Base-by-base conservation (phyloP, 345 rosid species). In the Brassica rapa region DNA sequence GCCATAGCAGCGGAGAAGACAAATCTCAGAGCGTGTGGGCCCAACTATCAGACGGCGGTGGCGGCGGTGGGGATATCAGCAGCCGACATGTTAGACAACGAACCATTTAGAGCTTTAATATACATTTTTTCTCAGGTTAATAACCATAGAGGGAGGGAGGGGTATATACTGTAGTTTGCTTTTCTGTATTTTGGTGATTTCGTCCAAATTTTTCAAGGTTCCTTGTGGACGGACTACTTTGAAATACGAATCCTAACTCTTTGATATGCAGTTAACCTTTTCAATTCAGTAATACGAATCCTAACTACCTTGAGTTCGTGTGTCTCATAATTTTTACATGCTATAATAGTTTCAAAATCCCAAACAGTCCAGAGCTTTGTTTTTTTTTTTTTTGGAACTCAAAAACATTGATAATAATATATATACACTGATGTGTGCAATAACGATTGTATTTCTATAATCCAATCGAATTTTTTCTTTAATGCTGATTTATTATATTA, bases 21-120 rank as follows among this genome's bases (percentile, higher is more conserved):
- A 88, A 89, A 81, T 83, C 92, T 12, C 89, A 86, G 29, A 93
- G 96, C 4, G 96, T 90, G 10, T 93, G 96, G 98, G 96, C 86
- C 1, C 96, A 90, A 78, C 90, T 90, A 39, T 93, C 96, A 0
- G 96, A 87, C 33, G 83, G 83, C 12, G 96, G 89, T 8, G 90
- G 86, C 23, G 76, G 79, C 16, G 94, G 90, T 6, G 90, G 87
- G 0, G 94, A 88, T 68, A 83, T 87, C 30, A 87, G 51, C 72
- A 86, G 91, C 82, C 70, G 93, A 66, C 84, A 90, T 83, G 97
- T 91, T 5, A 84, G 97, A 78, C 94, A 91, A 74, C 77, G 92
- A 81, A 87, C 83, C 71, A 86, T 59, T 30, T 80, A 80, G 73
- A 60, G 57, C 46, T 4, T 68, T 62, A 30, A 0, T 37, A 56